phyloP scores from a whole-genome alignment of 208 protist species.

The Wallacemonas collosoma region DNA sequence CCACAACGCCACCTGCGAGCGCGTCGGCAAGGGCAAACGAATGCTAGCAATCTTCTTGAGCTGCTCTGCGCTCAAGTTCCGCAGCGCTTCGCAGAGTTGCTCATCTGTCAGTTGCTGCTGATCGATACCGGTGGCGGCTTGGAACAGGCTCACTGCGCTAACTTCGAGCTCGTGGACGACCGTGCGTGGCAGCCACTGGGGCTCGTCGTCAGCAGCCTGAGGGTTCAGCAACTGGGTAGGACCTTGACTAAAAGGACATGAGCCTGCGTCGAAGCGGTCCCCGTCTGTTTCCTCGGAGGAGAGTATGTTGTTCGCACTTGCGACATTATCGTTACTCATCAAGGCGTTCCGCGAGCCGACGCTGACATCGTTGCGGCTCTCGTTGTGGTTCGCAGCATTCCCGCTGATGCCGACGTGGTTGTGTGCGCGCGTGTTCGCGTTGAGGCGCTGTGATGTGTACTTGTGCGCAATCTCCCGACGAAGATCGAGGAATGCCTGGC shows the following conservation, averaged over 20 bases:
- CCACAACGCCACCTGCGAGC: slow-evolving; percentile 2
- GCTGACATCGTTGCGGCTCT: not conserved
- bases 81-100: slow-evolving; percentile 11
- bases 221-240: not conserved
- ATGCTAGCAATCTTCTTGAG: not conserved
- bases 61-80: slow-evolving; percentile 1
- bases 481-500: slow-evolving; percentile 14
- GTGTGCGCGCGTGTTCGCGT: not conserved
- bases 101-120: not conserved
- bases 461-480: not conserved
- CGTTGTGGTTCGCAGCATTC: not conserved
- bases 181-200: not conserved
- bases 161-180: not conserved
- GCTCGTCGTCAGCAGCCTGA: no score
- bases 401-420: not conserved
- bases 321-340: not conserved
- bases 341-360: not conserved
- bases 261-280: not conserved
- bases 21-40: not conserved
- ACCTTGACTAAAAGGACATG: not conserved
- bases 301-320: not conserved
- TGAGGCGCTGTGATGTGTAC: not conserved
- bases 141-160: not conserved
- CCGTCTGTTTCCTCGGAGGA: not conserved
- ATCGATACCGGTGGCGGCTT: slow-evolving; percentile 7